Conservation (phyloP, 176 grass and related monocot species). For the Olyra latifolia region DNA sequence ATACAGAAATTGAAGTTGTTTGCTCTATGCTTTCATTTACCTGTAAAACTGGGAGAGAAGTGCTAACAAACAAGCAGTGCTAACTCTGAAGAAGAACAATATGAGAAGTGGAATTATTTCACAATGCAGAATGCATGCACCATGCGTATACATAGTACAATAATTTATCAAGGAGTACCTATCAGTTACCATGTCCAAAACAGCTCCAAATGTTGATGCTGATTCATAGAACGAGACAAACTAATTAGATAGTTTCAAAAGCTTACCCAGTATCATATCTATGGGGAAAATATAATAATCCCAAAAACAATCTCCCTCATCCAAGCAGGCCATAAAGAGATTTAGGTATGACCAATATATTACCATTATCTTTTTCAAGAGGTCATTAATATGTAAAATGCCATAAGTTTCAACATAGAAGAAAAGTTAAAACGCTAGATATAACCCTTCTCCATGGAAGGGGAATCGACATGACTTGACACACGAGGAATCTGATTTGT, state of each 20-base stretch:
- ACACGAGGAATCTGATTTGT: neutral
- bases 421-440: neutral
- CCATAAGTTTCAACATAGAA: neutral
- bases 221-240: constrained; percentile 40
- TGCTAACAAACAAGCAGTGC: constrained; percentile 88
- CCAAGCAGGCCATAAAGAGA: neutral
- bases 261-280: constrained; percentile 1
- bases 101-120: constrained; percentile 30
- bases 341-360: constrained; percentile 17
- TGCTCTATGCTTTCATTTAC: constrained; percentile 35
- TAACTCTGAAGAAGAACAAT: constrained; percentile 72
- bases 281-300: neutral
- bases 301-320: neutral
- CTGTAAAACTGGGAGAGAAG: constrained; percentile 93
- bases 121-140: constrained; percentile 15
- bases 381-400: constrained; percentile 9
- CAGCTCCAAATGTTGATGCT: constrained; percentile 99
- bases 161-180: constrained; percentile 53
- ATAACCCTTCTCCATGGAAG: constrained; percentile 21
- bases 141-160: constrained; percentile 11
- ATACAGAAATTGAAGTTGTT: neutral
- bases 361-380: neutral
- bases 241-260: constrained; percentile 23
- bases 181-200: constrained; percentile 99
- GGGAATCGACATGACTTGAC: neutral